Evolutionary conservation across 148 eudicot species (phyloP), one percentile per base, ranked within the genome.

Genomic region (Nyssa sinensis): DNA sequence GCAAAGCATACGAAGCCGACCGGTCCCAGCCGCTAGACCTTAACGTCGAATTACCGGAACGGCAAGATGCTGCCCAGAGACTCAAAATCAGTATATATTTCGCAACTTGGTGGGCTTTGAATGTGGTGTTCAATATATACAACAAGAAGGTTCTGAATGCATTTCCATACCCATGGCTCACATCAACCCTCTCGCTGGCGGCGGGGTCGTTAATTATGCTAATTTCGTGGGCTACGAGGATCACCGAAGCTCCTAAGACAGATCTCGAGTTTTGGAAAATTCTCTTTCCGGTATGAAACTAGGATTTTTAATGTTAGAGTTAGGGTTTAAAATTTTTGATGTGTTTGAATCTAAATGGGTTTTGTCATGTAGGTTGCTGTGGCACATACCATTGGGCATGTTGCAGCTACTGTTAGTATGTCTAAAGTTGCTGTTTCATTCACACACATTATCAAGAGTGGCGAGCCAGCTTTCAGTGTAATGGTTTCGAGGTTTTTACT

Each of bases 131-230:
- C 44, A 89, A 89, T 73, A 89, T 89, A 29, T 89, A 89, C 29
- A 89, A 89, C 66, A 89, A 89, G 81, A 89, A 89, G 70, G 93
- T 89, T n/a, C 71, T 89, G 80, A 89, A 89, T 85, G 93, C 86
- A 23, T 89, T 89, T 71, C 93, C 93, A 53, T 89, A 81, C 51
- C 93, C 93, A 49, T 89, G 93, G 93, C 81, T 89, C 2, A 87
- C 90, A 7, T 89, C 93, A 0, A 89, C 93, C 0, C 90, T 89
- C n/a, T 87, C 90, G 16, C 83, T 89, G 24, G 93, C 93, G 78
- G 90, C 86, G 65, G 93, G 93, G 2, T 89, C 90, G 4, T 41
- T 85, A 53, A 87, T 89, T 75, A 89, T 89, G 93, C 32, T 89
- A 60, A 10, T 87, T 74, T 87, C 93, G 3, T 89, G 93, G 93